Evolutionary conservation across 1,284 basidiomycete genomes (phyloP).

Genomic region (Stereum hirsutum): DNA sequence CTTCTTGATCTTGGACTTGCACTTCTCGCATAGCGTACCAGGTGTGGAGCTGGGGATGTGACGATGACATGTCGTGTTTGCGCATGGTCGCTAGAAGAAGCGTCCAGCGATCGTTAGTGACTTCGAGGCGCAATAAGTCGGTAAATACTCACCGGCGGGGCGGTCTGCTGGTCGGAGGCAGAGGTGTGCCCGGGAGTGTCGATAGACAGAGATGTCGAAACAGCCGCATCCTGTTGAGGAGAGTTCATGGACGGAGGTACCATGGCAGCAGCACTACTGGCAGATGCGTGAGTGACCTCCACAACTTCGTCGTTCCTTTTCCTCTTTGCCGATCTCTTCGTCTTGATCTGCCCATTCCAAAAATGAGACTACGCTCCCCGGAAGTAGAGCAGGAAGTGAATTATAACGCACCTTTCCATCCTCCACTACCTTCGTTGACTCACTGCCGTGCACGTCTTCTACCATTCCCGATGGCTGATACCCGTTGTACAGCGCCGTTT

Average conservation of each 20-base stretch:
- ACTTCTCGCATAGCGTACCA: slow-evolving; percentile 32
- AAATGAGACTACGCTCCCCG: neutral
- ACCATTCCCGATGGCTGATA: no score
- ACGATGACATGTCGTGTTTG: slow-evolving; percentile 23
- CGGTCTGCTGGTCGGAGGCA: neutral
- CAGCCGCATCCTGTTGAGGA: neutral
- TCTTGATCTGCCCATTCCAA: neutral
- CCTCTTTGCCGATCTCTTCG: neutral
- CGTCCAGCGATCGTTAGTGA: neutral
- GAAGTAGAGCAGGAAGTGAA: neutral
- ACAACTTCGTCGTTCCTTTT: neutral
- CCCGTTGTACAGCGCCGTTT: neutral
- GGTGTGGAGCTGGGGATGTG: slow-evolving; percentile 15
- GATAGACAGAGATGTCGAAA: neutral
- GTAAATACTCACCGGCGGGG: neutral
- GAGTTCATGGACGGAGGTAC: neutral
- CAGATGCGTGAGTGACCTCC: neutral
- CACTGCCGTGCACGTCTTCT: no score
- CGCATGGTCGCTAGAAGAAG: slow-evolving; percentile 15
- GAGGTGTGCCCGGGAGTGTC: neutral
- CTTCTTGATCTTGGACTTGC: slow-evolving; percentile 34
- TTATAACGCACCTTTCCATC: neutral
- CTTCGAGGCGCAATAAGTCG: neutral
- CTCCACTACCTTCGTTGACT: no score
- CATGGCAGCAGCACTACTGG: neutral